Conservation (phyloP, 1,284 basidiomycete species). For the Pseudomicrostroma phylloplanum region DNA sequence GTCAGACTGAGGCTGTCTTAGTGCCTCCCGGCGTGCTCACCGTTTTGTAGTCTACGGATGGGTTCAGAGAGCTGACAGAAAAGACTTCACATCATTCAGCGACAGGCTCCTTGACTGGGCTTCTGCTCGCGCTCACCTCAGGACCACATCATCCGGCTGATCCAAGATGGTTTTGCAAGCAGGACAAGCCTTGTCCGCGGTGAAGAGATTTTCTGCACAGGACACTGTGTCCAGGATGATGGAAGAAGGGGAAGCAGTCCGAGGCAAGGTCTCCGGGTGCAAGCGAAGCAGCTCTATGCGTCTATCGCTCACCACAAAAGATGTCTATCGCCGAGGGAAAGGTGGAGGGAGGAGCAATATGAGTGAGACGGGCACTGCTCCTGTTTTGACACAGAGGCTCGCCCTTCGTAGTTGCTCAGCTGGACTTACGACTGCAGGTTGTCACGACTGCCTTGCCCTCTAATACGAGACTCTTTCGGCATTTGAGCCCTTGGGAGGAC, state of each 20-base stretch:
- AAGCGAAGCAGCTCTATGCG: not conserved
- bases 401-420: not conserved
- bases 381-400: not conserved
- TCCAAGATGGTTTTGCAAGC: constrained; percentile 24
- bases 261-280: no score
- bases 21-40: no score
- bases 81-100: not conserved
- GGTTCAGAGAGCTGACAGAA: constrained; percentile 21
- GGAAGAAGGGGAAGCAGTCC: not conserved
- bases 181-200: constrained; percentile 20
- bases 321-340: constrained; percentile 15
- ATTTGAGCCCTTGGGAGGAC: constrained; percentile 12
- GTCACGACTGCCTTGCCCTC: constrained; percentile 23
- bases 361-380: not conserved
- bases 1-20: no score
- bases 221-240: constrained; percentile 8
- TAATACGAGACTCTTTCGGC: constrained; percentile 1
- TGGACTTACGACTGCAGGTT: constrained; percentile 20
- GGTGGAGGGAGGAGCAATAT: not conserved
- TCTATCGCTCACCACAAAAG: constrained; percentile 17
- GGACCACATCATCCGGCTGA: constrained; percentile 21
- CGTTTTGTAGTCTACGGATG: constrained; percentile 19
- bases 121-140: not conserved
- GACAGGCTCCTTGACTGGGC: not conserved
- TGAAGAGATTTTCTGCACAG: constrained; percentile 28